Base-by-base conservation (phyloP, 1,284 basidiomycete genomes). In the Kalmanozyma brasiliensis region DNA sequence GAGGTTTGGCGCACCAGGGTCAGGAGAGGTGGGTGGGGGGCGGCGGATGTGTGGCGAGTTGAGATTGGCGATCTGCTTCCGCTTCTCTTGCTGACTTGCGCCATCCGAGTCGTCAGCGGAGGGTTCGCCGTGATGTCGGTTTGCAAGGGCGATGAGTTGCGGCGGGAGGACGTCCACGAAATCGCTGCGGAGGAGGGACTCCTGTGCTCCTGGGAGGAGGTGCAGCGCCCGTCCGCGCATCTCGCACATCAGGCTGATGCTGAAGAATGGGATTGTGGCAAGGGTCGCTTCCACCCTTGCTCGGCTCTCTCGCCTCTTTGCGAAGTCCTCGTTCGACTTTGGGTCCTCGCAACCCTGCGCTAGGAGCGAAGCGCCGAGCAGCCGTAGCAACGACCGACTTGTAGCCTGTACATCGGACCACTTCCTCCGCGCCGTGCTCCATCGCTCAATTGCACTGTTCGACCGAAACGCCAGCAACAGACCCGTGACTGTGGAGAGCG, bases 401-500 rank as follows among this genome's bases (percentile, higher is more conserved):
- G 65, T 53, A 1, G 64, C 49, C 26, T 68, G 56, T 1, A 73
- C 57, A 29, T 67, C 65, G 0, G 56, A 49, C 70, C 70, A 73
- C 29, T 59, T 61, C 5, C 61, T 40, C 2, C 64, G 36, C 4
- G 58, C 70, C 10, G 65, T 64, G 24, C 55, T 64, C 70, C 70
- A 73, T 6, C 70, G 26, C 7, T 63, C 64, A 19, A 65, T 60
- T 2, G 70, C 64, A 19, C 59, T 64, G 44, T 73, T 73, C 17
- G 56, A 63, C 11, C 70, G 45, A 20, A 73, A 73, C 0, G 70
- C 70, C 13, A 73, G 45, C 30, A 73, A 33, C 16, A 73, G 36
- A 3, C 67, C 67, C 0, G 67, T 71, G 16, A 71, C 67, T n/a
- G 58, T 62, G 20, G 57, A 60, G 2, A 71, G 46, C 14, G 61